Evolutionary conservation across 2,329 filamentous ascomycete genomes (phyloP).

Genomic region (Paraphaeosphaeria sporulosa): DNA sequence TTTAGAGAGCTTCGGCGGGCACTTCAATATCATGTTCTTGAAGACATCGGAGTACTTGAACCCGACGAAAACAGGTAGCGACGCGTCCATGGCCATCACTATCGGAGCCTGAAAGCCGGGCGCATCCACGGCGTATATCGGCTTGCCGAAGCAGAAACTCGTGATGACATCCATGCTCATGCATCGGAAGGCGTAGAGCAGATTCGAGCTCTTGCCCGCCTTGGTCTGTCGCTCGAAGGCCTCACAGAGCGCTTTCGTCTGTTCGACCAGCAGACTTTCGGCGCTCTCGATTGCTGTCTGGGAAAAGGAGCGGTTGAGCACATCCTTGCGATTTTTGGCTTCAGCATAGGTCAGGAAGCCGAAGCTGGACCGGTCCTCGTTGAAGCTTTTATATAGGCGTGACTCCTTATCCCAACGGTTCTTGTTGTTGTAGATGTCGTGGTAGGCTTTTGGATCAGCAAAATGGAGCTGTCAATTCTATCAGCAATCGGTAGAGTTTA

Average conservation of each 20-base stretch:
- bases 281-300: slow-evolving; percentile 46
- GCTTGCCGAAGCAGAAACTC: slow-evolving; percentile 52
- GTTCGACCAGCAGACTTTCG: slow-evolving; percentile 48
- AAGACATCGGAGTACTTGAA: slow-evolving; percentile 52
- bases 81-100: slow-evolving; percentile 52
- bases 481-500: too few species aligned
- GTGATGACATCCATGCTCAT: slow-evolving; percentile 38
- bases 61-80: slow-evolving; percentile 42
- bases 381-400: slow-evolving; percentile 51
- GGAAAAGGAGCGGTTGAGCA: slow-evolving; percentile 54
- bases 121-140: slow-evolving; percentile 49
- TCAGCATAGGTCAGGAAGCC: slow-evolving; percentile 50
- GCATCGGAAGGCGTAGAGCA: slow-evolving; percentile 39
- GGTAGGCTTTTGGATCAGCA: slow-evolving; percentile 51
- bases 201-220: slow-evolving; percentile 24
- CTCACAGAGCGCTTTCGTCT: slow-evolving; percentile 43
- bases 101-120: slow-evolving; percentile 53
- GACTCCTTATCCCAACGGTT: slow-evolving; percentile 55
- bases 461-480: slow-evolving; percentile 53
- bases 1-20: slow-evolving; percentile 48
- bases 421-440: slow-evolving; percentile 53
- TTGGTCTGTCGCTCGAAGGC: slow-evolving; percentile 37
- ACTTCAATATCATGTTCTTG: slow-evolving; percentile 48
- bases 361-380: slow-evolving; percentile 53
- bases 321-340: slow-evolving; percentile 52